Evolutionary conservation across 2,329 filamentous ascomycete species (phyloP), one percentile per base, ranked within the genome.

Genomic region (Juglanconis juglandina): DNA sequence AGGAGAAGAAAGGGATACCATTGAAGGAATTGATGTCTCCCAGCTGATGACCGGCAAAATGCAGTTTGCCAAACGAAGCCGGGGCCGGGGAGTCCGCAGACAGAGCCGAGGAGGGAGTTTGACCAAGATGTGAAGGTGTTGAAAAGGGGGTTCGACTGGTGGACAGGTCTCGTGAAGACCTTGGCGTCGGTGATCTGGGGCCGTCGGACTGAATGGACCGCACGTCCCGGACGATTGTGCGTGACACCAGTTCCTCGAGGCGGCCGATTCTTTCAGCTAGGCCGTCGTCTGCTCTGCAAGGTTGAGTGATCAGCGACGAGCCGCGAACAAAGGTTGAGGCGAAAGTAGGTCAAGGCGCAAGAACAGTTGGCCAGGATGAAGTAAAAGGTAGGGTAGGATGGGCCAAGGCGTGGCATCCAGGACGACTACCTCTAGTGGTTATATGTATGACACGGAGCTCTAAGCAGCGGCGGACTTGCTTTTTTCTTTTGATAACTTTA

Each of bases 1-100:
- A 67, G 0, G 81, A 79, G 46, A 84, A 73, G 46, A 81, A 75
- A 0, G 81, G 81, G 1, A 83, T 75, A 6, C 81, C 79, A 13
- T 77, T 79, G 52, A 76, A 73, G 7, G 76, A 70, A 65, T 76
- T 81, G 37, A 81, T 76, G 11, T 73, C 72, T 9, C 80, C 80
- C 9, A 82, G 68, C 58, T 79, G 73, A 51, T 75, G 72, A 0
- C 80, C 79, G 4, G 77, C 77, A 63, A 81, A 81, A 66, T 81
- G 76, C 4, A 81, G 70, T 74, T 53, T 53, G 8, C 51, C 51
- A 30, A 9, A 75, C 73, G 8, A 69, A 68, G 54, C 56, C 56
- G 50, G 54, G 53, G 41, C 56, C 3, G 62, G 64, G 13, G 58
- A 61, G 6, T 56, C 54, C 47, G 53, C 52, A 17, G 42, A 44